These are phyloP conservation scores for Zoysia japonica DNA, from an alignment of 176 grass and related monocot species.

Conservation along the genomic window DNA sequence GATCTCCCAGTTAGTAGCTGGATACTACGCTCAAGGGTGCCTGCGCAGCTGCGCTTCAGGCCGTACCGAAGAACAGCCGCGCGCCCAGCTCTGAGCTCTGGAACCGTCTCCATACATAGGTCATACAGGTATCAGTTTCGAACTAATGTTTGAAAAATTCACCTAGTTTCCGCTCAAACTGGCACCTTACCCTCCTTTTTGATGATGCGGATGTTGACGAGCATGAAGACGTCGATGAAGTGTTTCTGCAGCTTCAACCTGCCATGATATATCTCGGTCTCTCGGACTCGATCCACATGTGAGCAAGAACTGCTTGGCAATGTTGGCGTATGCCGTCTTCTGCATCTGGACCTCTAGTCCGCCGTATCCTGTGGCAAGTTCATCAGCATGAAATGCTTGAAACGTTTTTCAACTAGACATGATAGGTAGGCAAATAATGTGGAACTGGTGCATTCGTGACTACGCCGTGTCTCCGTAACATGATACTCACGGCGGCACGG, in stretches of 20 bases:
- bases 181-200: constrained; percentile 50
- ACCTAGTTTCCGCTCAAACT: constrained; percentile 71
- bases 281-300: constrained; percentile 83
- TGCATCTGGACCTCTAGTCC: constrained; percentile 57
- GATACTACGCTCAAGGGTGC: constrained; percentile 65
- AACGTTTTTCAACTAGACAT: neutral
- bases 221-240: constrained; percentile 50
- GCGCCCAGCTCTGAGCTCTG: constrained; percentile 51
- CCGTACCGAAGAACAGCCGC: constrained; percentile 62
- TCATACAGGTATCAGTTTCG: constrained; percentile 64
- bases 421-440: neutral
- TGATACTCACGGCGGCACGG: too few species aligned
- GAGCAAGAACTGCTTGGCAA: constrained; percentile 51
- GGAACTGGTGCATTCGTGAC: neutral
- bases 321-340: constrained; percentile 82
- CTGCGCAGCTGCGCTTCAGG: constrained; percentile 42
- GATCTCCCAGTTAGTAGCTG: constrained; percentile 43
- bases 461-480: too few species aligned
- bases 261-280: constrained; percentile 32
- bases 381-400: constrained; percentile 18
- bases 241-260: constrained; percentile 39
- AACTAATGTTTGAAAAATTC: constrained; percentile 82
- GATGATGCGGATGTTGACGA: constrained; percentile 49
- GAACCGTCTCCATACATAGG: constrained; percentile 62
- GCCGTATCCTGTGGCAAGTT: constrained; percentile 57